Base-by-base conservation (phyloP, 1,284 basidiomycete genomes). In the Fomes fomentarius region DNA sequence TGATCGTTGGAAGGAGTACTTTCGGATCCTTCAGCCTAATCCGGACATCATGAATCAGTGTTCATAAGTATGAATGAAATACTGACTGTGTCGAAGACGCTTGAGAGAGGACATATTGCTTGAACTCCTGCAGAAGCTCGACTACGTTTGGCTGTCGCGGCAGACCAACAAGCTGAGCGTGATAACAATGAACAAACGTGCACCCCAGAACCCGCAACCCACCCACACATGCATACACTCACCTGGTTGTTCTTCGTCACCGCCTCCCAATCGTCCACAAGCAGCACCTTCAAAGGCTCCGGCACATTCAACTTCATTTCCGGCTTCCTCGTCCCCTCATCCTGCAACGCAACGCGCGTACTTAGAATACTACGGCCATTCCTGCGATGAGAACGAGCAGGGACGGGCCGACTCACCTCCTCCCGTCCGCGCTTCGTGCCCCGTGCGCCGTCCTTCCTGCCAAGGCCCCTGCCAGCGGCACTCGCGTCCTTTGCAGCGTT, bases 231-330 rank as follows among this genome's bases (percentile, higher is more conserved):
- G n/a, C n/a, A n/a, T n/a, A 30, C 6, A 42, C 76, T 39, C 45
- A 89, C 94, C 82, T 93, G 91, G 66, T 87, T 88, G 68, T 96
- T 93, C 76, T 98, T 98, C 49, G 96, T 99, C 38, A 99, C 87
- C 15, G 89, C 87, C 74, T 99, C 96, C 96, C 96, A 99, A 66
- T 99, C 97, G 66, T 99, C 96, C 1, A 99, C 96, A 14, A 99
- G 79, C 55, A 92, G 81, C 28, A 90, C 80, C 71, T 98, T 98
- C 60, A 99, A 81, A 14, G 83, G 71, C 64, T 98, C 96, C 0
- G 96, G 97, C 12, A 98, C 87, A 50, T 80, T 83, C 43, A 99
- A 80, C 71, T 93, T 94, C 79, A 99, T 89, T 65, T 98, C 96
- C 3, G 93, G 92, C 62, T 90, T 87, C 71, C 87, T 89, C 64